Evolutionary conservation across 2,329 filamentous ascomycete species (phyloP), one percentile per base, ranked within the genome.

Genomic region (Pseudogymnoascus destructans): DNA sequence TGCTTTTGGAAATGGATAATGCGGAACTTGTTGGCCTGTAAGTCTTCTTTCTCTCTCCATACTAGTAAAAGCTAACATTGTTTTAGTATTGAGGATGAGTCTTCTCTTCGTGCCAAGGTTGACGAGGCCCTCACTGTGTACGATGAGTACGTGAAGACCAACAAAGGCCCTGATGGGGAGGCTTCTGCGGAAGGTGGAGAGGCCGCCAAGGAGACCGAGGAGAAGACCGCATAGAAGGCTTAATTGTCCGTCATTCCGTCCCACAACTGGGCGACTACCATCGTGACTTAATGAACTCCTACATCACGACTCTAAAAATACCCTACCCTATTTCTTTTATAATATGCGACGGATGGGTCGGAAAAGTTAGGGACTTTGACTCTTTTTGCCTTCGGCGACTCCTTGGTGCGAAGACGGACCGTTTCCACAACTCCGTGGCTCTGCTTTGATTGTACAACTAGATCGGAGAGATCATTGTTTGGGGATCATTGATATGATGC

Each of bases 1-100:
- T 98, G 93, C 86, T 98, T 68, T 77, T 98, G 68, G 93, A 98
- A 82, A 98, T 98, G 93, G 93, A 97, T 69, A 97, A 97, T 75
- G 73, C 79, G 59, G 93, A 98, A 78, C 79, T 98, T 67, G 81
- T 98, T 70, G 89, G 88, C 75, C 82, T 98, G 89, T 95, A 86
- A 88, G 91, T 88, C 54, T 64, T 63, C 38, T 21, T 54, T 17
- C 27, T 58, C 25, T 30, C 30, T 30, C 13, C n/a, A 57, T 33
- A 40, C 36, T 36, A 32, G 6, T 46, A 25, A 32, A 49, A 19
- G 70, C 66, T 74, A 63, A 73, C 66, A 25, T 59, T 30, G 49
- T 56, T 32, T 55, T 64, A 95, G 91, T 64, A 89, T 95, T 65
- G 88, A 92, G 71, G 90, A 97, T 70, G 90, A 96, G 54, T 76